Evolutionary conservation across 176 grass and related monocot species (phyloP), one percentile per base, ranked within the genome.

Genomic region (Cocos nucifera): DNA sequence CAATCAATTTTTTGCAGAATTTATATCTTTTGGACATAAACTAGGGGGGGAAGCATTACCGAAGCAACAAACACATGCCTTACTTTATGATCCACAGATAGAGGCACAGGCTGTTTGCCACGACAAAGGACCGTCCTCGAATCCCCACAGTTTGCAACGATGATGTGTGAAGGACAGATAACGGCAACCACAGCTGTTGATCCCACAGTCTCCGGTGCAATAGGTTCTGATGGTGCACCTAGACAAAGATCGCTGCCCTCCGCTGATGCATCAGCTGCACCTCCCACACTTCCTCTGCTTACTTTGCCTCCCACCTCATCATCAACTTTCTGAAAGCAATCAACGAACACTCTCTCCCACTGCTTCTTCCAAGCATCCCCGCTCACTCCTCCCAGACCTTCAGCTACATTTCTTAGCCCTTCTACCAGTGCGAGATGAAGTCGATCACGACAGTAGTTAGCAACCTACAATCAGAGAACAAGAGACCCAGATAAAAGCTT

Each of bases 31-130:
- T 44, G 12, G 35, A 12, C 35, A 12, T 44, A 44, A 12, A 44
- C 35, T 12, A 44, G 8, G 9, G 6, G 2, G 5, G 10, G 10
- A 44, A 8, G 6, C 35, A 44, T 0, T 10, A 2, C 9, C 35
- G 2, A 44, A 8, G 18, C 19, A 26, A 19, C 18, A 19, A 65
- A 24, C 3, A n/a, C 17, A 26, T 2, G 79, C 21, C 24, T 62
- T 73, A 87, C 91, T 78, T 96, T 96, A 57, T 96, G 91, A 59
- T 96, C 91, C 0, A 87, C 72, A 4, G 91, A 96, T 25, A 96
- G 59, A 2, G 80, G 29, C 60, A 96, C 5, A 15, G 91, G 74
- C 61, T 77, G 80, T 61, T 90, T 96, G 39, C 83, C 80, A 19
- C 91, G 71, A 78, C 80, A 96, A 60, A 96, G 86, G 25, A 96